phyloP scores from a whole-genome alignment of 108 stramenopile species.

The Pseudonitzschia multiseries region DNA sequence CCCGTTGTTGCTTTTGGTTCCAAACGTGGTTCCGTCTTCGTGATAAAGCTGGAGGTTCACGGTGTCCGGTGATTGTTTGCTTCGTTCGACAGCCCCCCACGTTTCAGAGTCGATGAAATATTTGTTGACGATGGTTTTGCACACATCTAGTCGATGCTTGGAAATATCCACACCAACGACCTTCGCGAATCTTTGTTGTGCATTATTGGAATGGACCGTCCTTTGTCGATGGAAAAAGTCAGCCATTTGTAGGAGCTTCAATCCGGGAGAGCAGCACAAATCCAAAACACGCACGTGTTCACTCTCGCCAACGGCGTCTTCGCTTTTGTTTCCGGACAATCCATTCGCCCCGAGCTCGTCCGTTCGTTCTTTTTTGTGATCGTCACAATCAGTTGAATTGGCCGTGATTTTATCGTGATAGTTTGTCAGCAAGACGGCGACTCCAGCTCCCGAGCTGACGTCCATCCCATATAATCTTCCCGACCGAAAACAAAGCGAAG shows the following conservation, averaged over 20 bases:
- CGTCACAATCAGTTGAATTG: not conserved
- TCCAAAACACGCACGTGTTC: slow-evolving; percentile 69
- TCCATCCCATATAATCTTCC: slow-evolving; percentile 90
- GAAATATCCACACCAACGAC: slow-evolving; percentile 81
- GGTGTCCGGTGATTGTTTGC: slow-evolving; percentile 5
- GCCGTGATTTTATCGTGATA: slow-evolving; percentile 35
- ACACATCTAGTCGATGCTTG: slow-evolving; percentile 55
- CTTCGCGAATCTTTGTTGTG: not conserved
- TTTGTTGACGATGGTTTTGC: slow-evolving; percentile 74
- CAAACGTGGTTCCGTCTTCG: slow-evolving; percentile 79
- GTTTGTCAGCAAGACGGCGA: slow-evolving; percentile 63
- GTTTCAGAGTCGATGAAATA: slow-evolving; percentile 64
- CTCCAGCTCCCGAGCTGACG: slow-evolving; percentile 85
- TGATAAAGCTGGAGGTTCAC: slow-evolving; percentile 53
- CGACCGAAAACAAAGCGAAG: slow-evolving; percentile 58
- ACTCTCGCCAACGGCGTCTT: not conserved
- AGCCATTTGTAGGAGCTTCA: slow-evolving; percentile 80
- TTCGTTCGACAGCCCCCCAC: slow-evolving; percentile 9
- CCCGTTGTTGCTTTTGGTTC: slow-evolving; percentile 18
- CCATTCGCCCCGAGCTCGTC: not conserved
- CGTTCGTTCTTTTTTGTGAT: slow-evolving; percentile 3
- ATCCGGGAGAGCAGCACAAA: slow-evolving; percentile 89
- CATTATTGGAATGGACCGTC: slow-evolving; percentile 1
- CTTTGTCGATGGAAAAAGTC: slow-evolving; percentile 47
- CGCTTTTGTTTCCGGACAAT: not conserved